Base-by-base conservation (phyloP, 1,284 basidiomycete species). In the Megacollybia platyphylla region DNA sequence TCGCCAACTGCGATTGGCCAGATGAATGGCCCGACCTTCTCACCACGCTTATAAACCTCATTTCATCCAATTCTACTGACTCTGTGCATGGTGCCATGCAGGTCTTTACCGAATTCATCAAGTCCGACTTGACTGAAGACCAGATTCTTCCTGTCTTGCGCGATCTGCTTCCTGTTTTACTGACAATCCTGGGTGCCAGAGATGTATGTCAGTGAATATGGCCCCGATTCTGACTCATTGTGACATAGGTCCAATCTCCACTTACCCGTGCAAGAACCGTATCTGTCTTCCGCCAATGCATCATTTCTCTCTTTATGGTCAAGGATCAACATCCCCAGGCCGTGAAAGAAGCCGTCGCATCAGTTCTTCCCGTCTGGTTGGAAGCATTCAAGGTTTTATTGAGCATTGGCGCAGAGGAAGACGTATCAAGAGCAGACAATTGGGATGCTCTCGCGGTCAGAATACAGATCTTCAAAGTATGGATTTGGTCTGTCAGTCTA, bases 71-170 rank as follows among this genome's bases (percentile, higher is more conserved):
- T 43, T 78, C 79, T 4, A 62, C 85, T 0, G 70, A 79, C 44
- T 73, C 85, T 8, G 85, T 93, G 7, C 89, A 96, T 60, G 92
- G 92, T 18, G 82, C 89, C n/a, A 90, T 97, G 87, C 80, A 91
- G 57, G 87, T 96, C 9, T 79, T 97, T 53, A 79, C 80, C 7
- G 92, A 97, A 56, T 91, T 96, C 57, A 86, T 93, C 53, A 84
- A 86, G 58, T 78, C 85, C 7, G 91, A 93, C 57, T 63, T 97
- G 44, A 84, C 84, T 4, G 92, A 96, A 57, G 90, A 94, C 55
- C 92, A 96, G 63, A 79, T 94, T 29, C 62, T 94, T 3, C 89
- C 89, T 10, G 79, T 97, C 15, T 72, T 93, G 10, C 77, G 81
- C 35, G 76, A 91, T 54, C 70, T 96, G 24, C 67, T 93, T 2